Conservation (phyloP, 2,329 filamentous ascomycete species). For the Beauveria asiatica region DNA sequence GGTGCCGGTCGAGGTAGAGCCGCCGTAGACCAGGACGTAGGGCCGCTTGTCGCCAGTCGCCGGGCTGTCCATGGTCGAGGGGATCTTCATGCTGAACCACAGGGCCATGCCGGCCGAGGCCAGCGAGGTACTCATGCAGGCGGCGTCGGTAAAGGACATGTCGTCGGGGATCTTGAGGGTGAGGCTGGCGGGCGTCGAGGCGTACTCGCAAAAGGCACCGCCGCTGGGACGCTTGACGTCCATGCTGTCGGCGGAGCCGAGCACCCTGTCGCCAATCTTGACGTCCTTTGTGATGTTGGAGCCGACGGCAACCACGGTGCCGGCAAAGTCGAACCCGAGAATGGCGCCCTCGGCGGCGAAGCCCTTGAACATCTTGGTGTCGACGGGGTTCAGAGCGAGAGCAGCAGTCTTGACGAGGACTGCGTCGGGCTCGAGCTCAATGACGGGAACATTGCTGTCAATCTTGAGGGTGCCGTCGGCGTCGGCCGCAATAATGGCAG, state of each 20-base stretch:
- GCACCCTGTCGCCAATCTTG: conserved; percentile 20
- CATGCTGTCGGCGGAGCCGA: conserved; percentile 17
- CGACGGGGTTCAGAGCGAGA: conserved; percentile 28
- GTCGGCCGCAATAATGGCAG: conserved; percentile 7
- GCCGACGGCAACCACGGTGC: conserved; percentile 22
- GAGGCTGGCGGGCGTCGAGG: conserved; percentile 15
- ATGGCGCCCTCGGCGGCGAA: conserved; percentile 21
- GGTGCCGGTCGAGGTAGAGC: conserved; percentile 33
- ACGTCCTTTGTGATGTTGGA: conserved; percentile 9
- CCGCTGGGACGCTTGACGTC: conserved; percentile 13
- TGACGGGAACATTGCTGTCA: not conserved
- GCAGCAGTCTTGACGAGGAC: conserved; percentile 19
- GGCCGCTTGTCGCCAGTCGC: conserved; percentile 9
- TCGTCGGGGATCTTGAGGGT: conserved; percentile 18
- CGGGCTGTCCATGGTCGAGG: conserved; percentile 14
- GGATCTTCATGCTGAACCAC: conserved; percentile 21
- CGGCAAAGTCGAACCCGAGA: conserved; percentile 27
- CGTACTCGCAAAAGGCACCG: conserved; percentile 25
- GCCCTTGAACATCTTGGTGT: conserved; percentile 25
- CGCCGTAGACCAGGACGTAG: conserved; percentile 36
- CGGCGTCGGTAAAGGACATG: conserved; percentile 19
- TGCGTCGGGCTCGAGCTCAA: conserved; percentile 10
- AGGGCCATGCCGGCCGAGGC: conserved; percentile 23
- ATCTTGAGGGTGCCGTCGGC: conserved; percentile 6
- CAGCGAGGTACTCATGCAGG: conserved; percentile 18